Base-by-base conservation (phyloP, 73 alveolate species). In the Halteria grandinella region DNA sequence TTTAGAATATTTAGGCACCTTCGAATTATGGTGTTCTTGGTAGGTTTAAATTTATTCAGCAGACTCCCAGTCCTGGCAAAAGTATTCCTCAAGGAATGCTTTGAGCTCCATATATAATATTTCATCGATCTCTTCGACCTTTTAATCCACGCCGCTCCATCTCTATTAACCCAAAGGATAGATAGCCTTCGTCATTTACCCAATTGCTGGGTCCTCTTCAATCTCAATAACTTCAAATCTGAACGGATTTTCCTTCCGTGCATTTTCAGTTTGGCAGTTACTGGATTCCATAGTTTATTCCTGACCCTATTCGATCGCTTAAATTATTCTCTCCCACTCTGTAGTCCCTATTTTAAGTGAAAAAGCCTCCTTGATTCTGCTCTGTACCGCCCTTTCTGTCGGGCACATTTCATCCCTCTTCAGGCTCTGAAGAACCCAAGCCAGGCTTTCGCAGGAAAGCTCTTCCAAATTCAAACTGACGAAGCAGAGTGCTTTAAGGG, bases 311-410 rank as follows among this genome's bases (percentile, higher is more conserved):
- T 36, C 5, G 33, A 8, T 44, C 27, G 11, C 6, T 25, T 41
- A 29, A 25, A 23, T 41, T 31, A 10, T 41, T 53, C 1, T 44
- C 44, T n/a, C 34, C n/a, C 11, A 40, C 77, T 3, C 49, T 20
- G 11, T 44, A 4, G 58, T 21, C 21, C 71, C 20, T 2, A 77
- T 41, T 64, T 79, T 78, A 24, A 76, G 70, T 2, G 66, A 76
- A 49, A 79, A 85, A 0, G 94, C 94, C 34, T 85, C 94, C 55
- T 85, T 85, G 41, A 78, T 71, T 27, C 94, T 50, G 29, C 69
- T 45, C 52, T 64, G 62, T 37, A 85, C 47, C 0, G 90, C 89
- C 48, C 50, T 78, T 32, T 85, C 94, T 18, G 77, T 85, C 0
- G 94, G 94, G 1, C 75, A 44, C 89, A 85, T 78, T 31, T 85